These are phyloP conservation scores for Botrytis cinerea DNA, from an alignment of 2,329 filamentous ascomycete species.

Conservation along the genomic window DNA sequence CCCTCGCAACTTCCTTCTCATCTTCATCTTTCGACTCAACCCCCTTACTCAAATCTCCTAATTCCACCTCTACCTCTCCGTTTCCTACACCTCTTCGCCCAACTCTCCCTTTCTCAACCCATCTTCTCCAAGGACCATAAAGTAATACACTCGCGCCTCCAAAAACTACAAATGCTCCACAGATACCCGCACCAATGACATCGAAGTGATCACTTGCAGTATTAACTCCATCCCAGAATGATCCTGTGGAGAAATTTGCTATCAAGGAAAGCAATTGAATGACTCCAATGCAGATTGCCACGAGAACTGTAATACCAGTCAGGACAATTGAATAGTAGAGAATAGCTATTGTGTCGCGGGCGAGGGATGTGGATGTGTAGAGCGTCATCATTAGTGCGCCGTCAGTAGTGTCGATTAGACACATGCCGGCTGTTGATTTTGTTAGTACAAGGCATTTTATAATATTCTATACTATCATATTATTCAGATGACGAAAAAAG, in stretches of 20 bases:
- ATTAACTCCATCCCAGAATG: slow-evolving; percentile 89
- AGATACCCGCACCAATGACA: slow-evolving; percentile 83
- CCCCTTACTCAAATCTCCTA: not conserved
- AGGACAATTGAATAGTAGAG: slow-evolving; percentile 75
- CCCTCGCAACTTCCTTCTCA: not conserved
- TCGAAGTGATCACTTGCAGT: slow-evolving; percentile 79
- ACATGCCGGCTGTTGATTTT: slow-evolving; percentile 74
- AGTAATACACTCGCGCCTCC: slow-evolving; percentile 63
- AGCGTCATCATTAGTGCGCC: slow-evolving; percentile 94
- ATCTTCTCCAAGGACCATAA: slow-evolving; percentile 77
- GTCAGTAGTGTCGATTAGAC: slow-evolving; percentile 87
- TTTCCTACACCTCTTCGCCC: not conserved
- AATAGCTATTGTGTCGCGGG: slow-evolving; percentile 82
- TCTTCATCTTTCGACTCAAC: not conserved
- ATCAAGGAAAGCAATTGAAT: slow-evolving; percentile 81
- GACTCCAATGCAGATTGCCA: slow-evolving; percentile 68
- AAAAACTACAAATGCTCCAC: slow-evolving; percentile 78
- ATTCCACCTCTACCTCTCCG: not conserved
- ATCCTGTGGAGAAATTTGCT: slow-evolving; percentile 70
- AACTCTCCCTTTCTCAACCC: slow-evolving; percentile 45
- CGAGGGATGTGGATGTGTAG: slow-evolving; percentile 78
- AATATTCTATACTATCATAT: too few relatives aligned
- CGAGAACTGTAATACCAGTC: slow-evolving; percentile 42
- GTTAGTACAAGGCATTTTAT: not conserved
- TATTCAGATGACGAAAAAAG: not conserved